Evolutionary conservation across 148 eudicot species (phyloP), one percentile per base, ranked within the genome.

Genomic region (Bassia scoparia): DNA sequence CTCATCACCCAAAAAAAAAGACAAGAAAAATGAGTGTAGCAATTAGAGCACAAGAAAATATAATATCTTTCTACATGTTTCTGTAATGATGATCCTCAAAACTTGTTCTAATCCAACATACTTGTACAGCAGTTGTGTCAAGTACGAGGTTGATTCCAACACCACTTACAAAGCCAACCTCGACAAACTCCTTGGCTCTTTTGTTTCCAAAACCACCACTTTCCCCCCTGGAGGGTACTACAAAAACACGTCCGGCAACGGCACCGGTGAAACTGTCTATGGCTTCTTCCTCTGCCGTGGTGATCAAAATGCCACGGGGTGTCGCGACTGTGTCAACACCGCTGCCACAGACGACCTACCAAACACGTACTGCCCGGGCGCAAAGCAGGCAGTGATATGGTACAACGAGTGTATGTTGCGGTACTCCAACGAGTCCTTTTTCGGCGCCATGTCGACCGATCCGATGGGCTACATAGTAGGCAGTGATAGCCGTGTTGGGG

Each of bases 241-340:
- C 37, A 37, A 21, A 35, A 41, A 68, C 37, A 26, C 72, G 23
- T 5, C 31, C 21, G 79, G 73, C 15, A 49, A 56, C 49, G 13
- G 33, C 30, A 20, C 74, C 1, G 37, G 14, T 53, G 64, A 72
- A 29, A 33, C 70, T 7, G 76, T 76, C 49, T 74, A 83, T 17
- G 83, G 81, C 43, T 34, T 43, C 30, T 70, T 66, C 67, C 59
- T 80, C 8, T 80, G 82, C 38, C 75, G 79, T n/a, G 82, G 82
- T 0, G 82, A 80, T 58, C 71, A 62, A n/a, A 73, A 73, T 27
- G 55, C 31, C 31, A 41, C 77, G 13, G n/a, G 60, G 18, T 67
- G 77, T 55, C 49, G 26, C 5, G 35, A 63, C 12, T 63, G 69
- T 23, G 76, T 73, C 55, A 34, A 31, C 17, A 24, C 69, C 0